Base-by-base conservation (phyloP, 108 stramenopile species). In the Bacterosira constricta region DNA sequence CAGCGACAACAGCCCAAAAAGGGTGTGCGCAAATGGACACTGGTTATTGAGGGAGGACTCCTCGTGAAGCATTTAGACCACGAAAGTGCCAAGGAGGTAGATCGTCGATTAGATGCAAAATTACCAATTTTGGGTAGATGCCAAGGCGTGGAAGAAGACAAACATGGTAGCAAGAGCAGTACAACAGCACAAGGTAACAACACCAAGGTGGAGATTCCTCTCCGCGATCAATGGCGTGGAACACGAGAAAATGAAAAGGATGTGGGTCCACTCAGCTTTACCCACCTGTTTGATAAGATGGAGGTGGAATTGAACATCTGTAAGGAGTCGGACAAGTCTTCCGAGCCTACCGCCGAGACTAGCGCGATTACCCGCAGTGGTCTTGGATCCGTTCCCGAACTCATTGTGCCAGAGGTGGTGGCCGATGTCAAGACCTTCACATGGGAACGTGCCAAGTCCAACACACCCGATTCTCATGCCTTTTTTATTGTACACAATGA, bases 271-370 rank as follows among this genome's bases (percentile, higher is more conserved):
- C 42, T 82, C 31, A 15, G 63, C 8, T 94, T 94, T 72, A 89
- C 93, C 13, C 90, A 94, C 62, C 79, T 85, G 32, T 91, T 94
- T 66, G 89, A 91, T 61, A 80, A 76, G 38, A 12, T 91, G 39
- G 78, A 77, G 36, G 86, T 90, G 23, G 67, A 77, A 35, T 77
- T 94, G 55, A 87, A 80, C 54, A 82, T 41, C 17, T 21, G 67
- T n/a, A 71, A 73, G 67, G 3, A 2, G 12, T 12, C 30, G 46
- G 30, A 32, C 6, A 57, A 56, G 31, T 17, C 37, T n/a, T 21
- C 29, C n/a, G 67, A 57, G 17, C 12, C 36, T 11, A 13, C 35
- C 3, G 25, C 0, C 37, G 38, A 68, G 32, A 57, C 36, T 21
- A 66, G 64, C 5, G 57, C 51, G 12, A 66, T 61, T 21, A 64